phyloP scores from a whole-genome alignment of 1,139 yeast genomes.

The Suhomyces kunorum region DNA sequence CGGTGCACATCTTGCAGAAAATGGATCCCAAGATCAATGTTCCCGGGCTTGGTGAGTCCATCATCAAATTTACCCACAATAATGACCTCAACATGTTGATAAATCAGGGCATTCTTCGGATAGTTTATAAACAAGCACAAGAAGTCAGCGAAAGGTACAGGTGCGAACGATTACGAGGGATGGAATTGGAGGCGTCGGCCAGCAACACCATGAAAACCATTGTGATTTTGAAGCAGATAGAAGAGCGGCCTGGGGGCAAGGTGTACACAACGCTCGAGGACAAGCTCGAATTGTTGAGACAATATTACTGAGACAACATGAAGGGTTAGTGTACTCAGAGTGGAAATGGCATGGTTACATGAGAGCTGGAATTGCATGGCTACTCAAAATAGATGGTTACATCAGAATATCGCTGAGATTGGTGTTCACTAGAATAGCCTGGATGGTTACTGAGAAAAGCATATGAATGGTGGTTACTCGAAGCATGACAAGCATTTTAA shows the following conservation, averaged over 20 bases:
- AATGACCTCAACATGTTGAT: conserved; percentile 62
- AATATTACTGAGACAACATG: background rate
- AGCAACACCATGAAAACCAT: conserved; percentile 4
- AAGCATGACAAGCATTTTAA: too few species aligned
- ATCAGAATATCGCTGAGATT: too few species aligned
- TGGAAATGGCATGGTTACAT: background rate
- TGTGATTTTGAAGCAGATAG: conserved; percentile 3
- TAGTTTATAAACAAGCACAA: conserved; percentile 28
- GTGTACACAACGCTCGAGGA: conserved; percentile 7
- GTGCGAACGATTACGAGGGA: conserved; percentile 8
- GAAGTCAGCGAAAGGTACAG: conserved; percentile 14
- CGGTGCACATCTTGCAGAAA: conserved; percentile 62
- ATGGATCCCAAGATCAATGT: conserved; percentile 66
- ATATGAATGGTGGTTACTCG: too few species aligned
- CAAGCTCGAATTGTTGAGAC: conserved; percentile 5
- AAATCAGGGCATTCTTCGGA: conserved; percentile 59
- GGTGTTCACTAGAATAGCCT: too few species aligned
- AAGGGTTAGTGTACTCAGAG: background rate
- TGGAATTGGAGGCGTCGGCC: conserved; percentile 6
- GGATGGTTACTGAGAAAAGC: too few species aligned
- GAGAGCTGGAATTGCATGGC: too few species aligned
- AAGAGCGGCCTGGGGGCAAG: conserved; percentile 5
- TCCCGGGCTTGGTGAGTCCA: conserved; percentile 61
- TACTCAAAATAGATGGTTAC: too few species aligned
- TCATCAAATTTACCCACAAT: conserved; percentile 64